Percentiles rank a stretch among this genome's conserved stretches.
Conservation (phyloP, 768 basidiomycete species). For the Leccinum boreale region DNA sequence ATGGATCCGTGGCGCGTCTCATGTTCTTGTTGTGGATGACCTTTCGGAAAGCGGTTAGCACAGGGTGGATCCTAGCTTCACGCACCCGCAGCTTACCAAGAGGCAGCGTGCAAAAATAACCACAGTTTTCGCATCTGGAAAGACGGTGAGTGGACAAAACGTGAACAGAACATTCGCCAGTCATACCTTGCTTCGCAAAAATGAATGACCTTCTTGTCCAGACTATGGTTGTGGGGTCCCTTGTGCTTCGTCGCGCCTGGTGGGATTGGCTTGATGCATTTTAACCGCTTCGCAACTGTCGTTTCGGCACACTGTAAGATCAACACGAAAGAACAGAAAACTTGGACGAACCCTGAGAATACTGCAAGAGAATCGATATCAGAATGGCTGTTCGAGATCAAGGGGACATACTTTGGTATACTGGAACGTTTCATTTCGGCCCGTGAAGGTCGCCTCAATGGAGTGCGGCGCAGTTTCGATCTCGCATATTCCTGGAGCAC, state of each 20-base stretch:
- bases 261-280: too few relatives aligned
- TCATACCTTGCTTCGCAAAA: constrained; percentile 50
- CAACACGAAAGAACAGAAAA: too few relatives aligned
- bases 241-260: constrained; percentile 29
- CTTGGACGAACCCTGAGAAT: too few relatives aligned
- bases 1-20: constrained; percentile 65
- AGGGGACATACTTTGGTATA: constrained; percentile 52
- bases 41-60: constrained; percentile 28
- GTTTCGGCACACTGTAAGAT: too few relatives aligned
- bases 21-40: constrained; percentile 57
- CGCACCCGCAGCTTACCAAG: constrained; percentile 36
- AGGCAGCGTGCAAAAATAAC: constrained; percentile 57
- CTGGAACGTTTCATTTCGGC: constrained; percentile 57
- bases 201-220: constrained; percentile 45
- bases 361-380: neutral
- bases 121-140: constrained; percentile 50
- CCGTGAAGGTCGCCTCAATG: constrained; percentile 60
- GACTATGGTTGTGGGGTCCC: constrained; percentile 48
- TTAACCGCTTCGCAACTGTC: too few relatives aligned
- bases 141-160: neutral
- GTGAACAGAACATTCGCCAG: neutral
- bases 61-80: fast-evolving
- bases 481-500: constrained; percentile 34
- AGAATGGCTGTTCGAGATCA: neutral
- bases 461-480: constrained; percentile 58